These are phyloP conservation scores for Dactylellina cionopaga DNA, from an alignment of 2,329 filamentous ascomycete species.

Conservation along the genomic window DNA sequence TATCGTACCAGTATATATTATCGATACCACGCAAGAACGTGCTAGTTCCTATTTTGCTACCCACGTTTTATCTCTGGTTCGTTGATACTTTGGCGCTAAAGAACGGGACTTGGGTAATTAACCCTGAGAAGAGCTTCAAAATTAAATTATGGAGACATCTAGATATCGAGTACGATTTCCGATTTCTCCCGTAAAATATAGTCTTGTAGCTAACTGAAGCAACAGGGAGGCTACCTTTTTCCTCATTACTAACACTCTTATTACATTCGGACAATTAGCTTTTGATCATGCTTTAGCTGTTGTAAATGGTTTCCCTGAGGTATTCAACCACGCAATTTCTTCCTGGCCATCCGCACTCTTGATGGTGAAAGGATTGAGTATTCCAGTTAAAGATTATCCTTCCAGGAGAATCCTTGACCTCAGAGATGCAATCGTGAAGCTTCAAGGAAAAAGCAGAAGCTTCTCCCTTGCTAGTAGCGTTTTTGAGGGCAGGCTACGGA, in stretches of 20 bases:
- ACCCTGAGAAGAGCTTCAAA: slow-evolving; percentile 73
- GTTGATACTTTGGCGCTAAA: slow-evolving; percentile 75
- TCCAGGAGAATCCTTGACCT: slow-evolving; percentile 25
- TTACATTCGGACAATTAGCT: slow-evolving; percentile 75
- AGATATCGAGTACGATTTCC: slow-evolving; percentile 69
- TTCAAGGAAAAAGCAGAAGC: slow-evolving; percentile 74
- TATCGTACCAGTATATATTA: slow-evolving; percentile 73
- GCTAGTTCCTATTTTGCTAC: slow-evolving; percentile 69
- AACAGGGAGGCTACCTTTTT: slow-evolving; percentile 75
- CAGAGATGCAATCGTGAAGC: slow-evolving; percentile 67
- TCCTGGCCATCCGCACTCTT: slow-evolving; percentile 64
- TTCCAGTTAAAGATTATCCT: slow-evolving; percentile 22
- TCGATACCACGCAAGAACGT: slow-evolving; percentile 70
- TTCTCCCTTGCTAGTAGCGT: slow-evolving; percentile 77
- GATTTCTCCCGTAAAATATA: neutral
- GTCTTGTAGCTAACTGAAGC: slow-evolving; percentile 35
- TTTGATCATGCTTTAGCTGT: slow-evolving; percentile 76
- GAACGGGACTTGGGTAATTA: slow-evolving; percentile 77
- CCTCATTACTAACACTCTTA: slow-evolving; percentile 73
- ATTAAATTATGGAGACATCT: slow-evolving; percentile 71
- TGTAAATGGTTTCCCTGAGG: slow-evolving; percentile 70
- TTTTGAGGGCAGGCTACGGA: slow-evolving; percentile 74
- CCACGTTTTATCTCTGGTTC: slow-evolving; percentile 76
- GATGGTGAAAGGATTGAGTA: slow-evolving; percentile 66
- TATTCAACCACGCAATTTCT: slow-evolving; percentile 66